Conservation (phyloP, 345 rosid genomes). For the Citrus inodora region DNA sequence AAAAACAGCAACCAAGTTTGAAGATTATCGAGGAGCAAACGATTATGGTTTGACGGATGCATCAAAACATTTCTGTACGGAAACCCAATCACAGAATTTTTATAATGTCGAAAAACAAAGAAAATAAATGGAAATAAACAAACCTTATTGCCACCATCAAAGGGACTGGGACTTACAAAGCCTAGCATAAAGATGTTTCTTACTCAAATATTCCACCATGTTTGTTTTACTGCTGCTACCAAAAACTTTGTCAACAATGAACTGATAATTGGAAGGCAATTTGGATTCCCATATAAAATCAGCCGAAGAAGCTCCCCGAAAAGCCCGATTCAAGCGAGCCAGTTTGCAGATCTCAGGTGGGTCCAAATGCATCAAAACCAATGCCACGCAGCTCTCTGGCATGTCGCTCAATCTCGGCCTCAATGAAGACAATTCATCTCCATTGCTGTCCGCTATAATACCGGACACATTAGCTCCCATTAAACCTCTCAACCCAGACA, state of each 20-base stretch:
- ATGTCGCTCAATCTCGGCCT: constrained; percentile 45
- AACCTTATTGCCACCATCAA: constrained; percentile 60
- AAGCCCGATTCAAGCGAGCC: constrained; percentile 47
- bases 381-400: constrained; percentile 65
- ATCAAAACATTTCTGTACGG: no score
- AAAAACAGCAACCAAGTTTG: not conserved
- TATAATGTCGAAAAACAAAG: not conserved
- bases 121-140: not conserved
- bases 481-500: not conserved
- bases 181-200: constrained; percentile 47
- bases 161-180: constrained; percentile 34
- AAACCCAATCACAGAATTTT: not conserved
- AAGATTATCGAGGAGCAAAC: not conserved
- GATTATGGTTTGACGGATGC: not conserved
- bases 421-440: constrained; percentile 13
- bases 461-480: constrained; percentile 55
- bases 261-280: constrained; percentile 43
- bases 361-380: constrained; percentile 42
- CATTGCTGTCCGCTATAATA: constrained; percentile 19
- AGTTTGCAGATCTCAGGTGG: constrained; percentile 57
- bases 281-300: constrained; percentile 68
- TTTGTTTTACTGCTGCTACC: constrained; percentile 21
- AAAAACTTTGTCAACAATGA: constrained; percentile 37
- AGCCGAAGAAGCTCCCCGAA: constrained; percentile 55
- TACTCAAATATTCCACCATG: constrained; percentile 18